Base-by-base conservation (phyloP, 257 asterid species). In the Ehretia macrophylla region DNA sequence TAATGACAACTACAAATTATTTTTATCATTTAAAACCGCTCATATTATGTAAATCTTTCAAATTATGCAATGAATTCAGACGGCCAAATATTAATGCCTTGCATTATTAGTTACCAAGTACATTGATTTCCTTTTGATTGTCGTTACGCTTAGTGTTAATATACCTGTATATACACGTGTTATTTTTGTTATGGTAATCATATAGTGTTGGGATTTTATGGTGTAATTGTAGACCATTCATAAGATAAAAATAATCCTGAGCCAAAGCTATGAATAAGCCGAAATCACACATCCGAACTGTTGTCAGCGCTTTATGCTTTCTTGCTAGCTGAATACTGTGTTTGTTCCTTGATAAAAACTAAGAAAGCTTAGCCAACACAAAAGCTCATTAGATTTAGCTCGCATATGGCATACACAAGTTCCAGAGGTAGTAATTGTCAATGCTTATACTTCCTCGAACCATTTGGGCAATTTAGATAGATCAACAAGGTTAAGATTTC, bases 291-390 rank as follows among this genome's bases (percentile, higher is more conserved):
- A 42, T 4, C 14, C 47, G 8, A 42, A 42, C 14, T 42, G 47
- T 42, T 42, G 47, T 42, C 40, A 20, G 10, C 52, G 47, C 57
- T 55, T 71, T 55, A 65, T 71, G 64, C 61, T 71, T 65, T 55
- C 76, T 71, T 71, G 72, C 64, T 51, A 16, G 46, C 38, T 48
- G 60, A 39, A 55, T 62, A 59, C 56, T 71, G 49, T 65, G 72
- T 65, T 71, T 55, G 50, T 71, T 59, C 65, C 67, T 60, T 59
- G 39, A 12, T 56, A 20, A 5, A 42, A 38, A 9, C 1, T 52
- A 23, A 17, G 9, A 17, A 23, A 49, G n/a, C 60, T 64, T 64
- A 32, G 12, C 48, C 22, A 6, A 42, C 62, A 64, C 61, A 54
- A 64, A 64, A 62, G 46, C 45, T 62, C 21, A 17, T 32, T 8